phyloP scores from a whole-genome alignment of 1,284 basidiomycete species.

The Microbotryomycetes sp. region DNA sequence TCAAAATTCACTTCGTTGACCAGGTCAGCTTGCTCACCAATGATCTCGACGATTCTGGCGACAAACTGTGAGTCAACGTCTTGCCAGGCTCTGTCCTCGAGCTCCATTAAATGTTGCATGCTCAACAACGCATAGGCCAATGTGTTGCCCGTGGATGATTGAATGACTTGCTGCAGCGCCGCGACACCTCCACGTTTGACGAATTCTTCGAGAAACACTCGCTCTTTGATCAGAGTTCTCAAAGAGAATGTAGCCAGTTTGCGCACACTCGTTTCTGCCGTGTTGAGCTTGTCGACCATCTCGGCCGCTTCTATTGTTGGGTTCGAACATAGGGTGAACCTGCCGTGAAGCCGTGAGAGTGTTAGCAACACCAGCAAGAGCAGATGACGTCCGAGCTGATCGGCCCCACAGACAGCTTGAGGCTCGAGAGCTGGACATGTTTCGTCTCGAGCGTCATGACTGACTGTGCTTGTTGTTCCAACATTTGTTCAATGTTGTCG shows the following conservation, averaged over 20 bases:
- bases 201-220: slow-evolving; percentile 80
- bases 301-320: slow-evolving; percentile 75
- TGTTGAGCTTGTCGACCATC: slow-evolving; percentile 63
- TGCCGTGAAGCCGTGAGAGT: background rate
- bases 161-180: slow-evolving; percentile 68
- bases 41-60: slow-evolving; percentile 61
- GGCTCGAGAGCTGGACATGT: background rate
- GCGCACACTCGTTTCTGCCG: slow-evolving; percentile 51
- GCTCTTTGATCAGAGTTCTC: slow-evolving; percentile 82
- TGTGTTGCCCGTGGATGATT: slow-evolving; percentile 67
- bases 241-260: slow-evolving; percentile 69
- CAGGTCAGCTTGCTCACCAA: slow-evolving; percentile 44
- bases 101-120: slow-evolving; percentile 78
- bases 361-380: slow-evolving; percentile 1
- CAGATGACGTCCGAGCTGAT: background rate
- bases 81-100: slow-evolving; percentile 67
- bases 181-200: slow-evolving; percentile 66
- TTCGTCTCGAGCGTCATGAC: background rate
- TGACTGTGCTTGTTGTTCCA: slow-evolving; percentile 7
- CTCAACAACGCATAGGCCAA: slow-evolving; percentile 77
- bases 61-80: slow-evolving; percentile 65
- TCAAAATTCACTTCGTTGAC: background rate
- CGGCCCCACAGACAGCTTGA: background rate
- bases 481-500: slow-evolving; percentile 54
- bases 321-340: slow-evolving; percentile 64